Base-by-base conservation (phyloP, 805 yeast genomes). In the Candida boidinii region DNA sequence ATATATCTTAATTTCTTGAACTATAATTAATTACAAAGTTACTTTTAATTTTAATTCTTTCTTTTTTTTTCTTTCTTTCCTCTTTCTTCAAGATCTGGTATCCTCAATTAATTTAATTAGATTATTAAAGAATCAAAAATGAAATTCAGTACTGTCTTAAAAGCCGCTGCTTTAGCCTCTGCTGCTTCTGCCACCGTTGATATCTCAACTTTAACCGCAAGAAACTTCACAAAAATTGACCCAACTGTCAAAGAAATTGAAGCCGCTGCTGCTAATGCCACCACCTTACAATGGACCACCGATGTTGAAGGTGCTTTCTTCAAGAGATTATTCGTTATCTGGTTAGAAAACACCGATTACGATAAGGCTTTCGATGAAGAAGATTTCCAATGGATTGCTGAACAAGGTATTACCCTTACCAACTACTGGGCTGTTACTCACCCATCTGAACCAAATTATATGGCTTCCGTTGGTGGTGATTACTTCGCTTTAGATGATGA, bases 381-480 rank as follows among this genome's bases (percentile, higher is more conserved):
- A 7, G 68, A 65, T 33, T 50, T 70, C 44, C 53, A 56, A 46
- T 55, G 57, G 46, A 55, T 70, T 34, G 64, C 66, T 18, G 35
- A 55, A 42, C 47, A 64, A 35, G 76, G 74, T 49, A 56, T 68
- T 35, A 49, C 56, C 28, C 55, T 70, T 44, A 58, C 54, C 52
- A 70, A 70, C 62, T 69, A 70, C 60, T 69, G 70, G 62, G 65
- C 68, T 25, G 45, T 68, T 23, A 64, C 73, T 33, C 72, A 67
- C 46, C 73, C 75, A 36, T 68, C 76, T 6, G 69, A 70, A 58
- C 73, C 75, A 42, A 70, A 70, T 55, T 68, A 68, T 48, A 45
- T 69, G 35, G 70, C 69, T 27, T 50, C 71, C 33, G 69, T 60
- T 35, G 66, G 62, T 37, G 76, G 76, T 43, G 73, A 67, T 49